Evolutionary conservation across 805 yeast species (phyloP).

Genomic region (Candida namnaoensis): DNA sequence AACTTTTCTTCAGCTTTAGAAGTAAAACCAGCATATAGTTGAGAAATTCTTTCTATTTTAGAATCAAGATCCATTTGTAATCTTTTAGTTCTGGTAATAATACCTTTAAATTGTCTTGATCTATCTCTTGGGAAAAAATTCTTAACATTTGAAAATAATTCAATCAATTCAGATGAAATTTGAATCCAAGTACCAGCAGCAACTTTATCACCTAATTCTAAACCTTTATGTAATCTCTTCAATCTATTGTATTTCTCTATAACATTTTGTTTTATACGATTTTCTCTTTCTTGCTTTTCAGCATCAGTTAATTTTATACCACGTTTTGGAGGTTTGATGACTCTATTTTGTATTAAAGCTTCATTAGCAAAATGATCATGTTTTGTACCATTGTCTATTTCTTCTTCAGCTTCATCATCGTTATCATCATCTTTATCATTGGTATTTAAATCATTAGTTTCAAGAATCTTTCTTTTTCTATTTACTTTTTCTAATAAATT

Average conservation of each 20-base stretch:
- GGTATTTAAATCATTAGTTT: too few species aligned
- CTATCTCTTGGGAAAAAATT: slow-evolving; percentile 75
- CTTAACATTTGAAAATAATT: slow-evolving; percentile 69
- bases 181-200: slow-evolving; percentile 78
- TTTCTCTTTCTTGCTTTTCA: slow-evolving; percentile 48
- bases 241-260: slow-evolving; percentile 47
- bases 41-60: slow-evolving; percentile 57
- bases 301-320: slow-evolving; percentile 24
- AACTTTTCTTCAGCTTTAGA: slow-evolving; percentile 32
- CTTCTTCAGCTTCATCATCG: slow-evolving; percentile 7
- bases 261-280: slow-evolving; percentile 48
- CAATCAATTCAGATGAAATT: slow-evolving; percentile 73
- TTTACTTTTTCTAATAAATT: slow-evolving; percentile 45
- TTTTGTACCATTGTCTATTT: too few species aligned
- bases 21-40: slow-evolving; percentile 49
- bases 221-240: slow-evolving; percentile 38
- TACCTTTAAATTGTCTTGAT: slow-evolving; percentile 61
- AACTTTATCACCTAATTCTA: slow-evolving; percentile 42
- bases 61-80: slow-evolving; percentile 63
- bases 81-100: slow-evolving; percentile 51
- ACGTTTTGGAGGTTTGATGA: slow-evolving; percentile 18
- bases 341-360: slow-evolving; percentile 15
- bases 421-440: slow-evolving; percentile 9
- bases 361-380: slow-evolving; percentile 1
- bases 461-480: slow-evolving; percentile 21